Conservation (phyloP, 2,329 filamentous ascomycete genomes). For the Periconia macrospinosa region DNA sequence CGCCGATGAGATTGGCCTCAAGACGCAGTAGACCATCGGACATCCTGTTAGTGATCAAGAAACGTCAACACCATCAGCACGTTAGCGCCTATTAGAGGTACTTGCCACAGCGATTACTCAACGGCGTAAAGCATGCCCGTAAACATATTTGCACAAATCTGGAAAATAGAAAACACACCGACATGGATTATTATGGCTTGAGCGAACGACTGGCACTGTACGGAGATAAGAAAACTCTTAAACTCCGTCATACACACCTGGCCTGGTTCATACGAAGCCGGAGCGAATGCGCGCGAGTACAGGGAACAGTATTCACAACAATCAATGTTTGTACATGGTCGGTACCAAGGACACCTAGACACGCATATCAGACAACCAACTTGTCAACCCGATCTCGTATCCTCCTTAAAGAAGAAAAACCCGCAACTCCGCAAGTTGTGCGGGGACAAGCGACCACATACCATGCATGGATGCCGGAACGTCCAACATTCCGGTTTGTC, state of each 20-base stretch:
- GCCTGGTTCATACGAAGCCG: neutral
- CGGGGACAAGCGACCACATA: neutral
- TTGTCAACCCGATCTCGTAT: neutral
- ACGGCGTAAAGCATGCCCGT: neutral
- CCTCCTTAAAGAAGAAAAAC: neutral
- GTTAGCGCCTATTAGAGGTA: too few species aligned
- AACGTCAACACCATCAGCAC: neutral
- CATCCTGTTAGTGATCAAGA: too few species aligned
- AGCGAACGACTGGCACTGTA: neutral
- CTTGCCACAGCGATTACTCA: neutral
- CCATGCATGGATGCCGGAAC: neutral
- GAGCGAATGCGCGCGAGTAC: too few species aligned
- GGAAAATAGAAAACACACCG: neutral
- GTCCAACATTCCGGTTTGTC: neutral
- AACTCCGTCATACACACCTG: neutral
- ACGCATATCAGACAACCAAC: neutral
- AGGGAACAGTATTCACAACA: too few species aligned
- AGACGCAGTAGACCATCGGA: conserved; percentile 1
- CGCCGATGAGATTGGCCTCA: conserved; percentile 33
- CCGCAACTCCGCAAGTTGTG: neutral
- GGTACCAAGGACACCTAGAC: neutral
- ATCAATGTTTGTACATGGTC: too few species aligned
- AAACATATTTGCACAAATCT: neutral
- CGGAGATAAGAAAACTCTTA: neutral
- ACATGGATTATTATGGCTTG: neutral